Conservation (phyloP, 2,329 filamentous ascomycete genomes). For the Colletotrichum godetiae region DNA sequence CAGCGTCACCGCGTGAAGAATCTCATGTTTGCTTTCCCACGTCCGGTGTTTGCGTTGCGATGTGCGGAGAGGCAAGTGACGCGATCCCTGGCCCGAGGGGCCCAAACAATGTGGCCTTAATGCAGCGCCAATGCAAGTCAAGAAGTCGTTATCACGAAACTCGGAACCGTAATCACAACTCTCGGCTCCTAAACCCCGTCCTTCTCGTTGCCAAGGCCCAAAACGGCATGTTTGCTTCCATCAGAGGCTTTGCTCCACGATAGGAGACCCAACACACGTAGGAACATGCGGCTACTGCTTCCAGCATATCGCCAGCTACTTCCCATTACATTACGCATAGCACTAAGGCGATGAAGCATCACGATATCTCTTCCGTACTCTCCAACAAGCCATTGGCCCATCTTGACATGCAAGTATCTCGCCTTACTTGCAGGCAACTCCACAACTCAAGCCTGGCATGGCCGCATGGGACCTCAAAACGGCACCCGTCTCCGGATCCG, state of each 20-base stretch:
- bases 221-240: background rate
- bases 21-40: background rate
- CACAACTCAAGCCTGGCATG: background rate
- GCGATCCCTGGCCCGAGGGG: background rate
- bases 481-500: background rate
- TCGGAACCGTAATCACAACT: background rate
- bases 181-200: background rate
- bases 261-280: too few relatives aligned
- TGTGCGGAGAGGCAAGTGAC: background rate
- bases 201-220: background rate
- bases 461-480: background rate
- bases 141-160: background rate
- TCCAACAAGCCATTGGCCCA: slow-evolving; percentile 9
- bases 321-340: too few relatives aligned
- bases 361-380: background rate
- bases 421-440: slow-evolving; percentile 9
- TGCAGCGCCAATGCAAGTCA: background rate
- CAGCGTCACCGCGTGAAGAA: background rate
- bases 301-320: background rate
- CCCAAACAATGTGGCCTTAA: background rate
- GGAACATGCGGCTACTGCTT: background rate
- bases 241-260: background rate
- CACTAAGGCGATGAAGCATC: background rate
- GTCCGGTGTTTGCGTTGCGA: background rate
- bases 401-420: slow-evolving; percentile 6